phyloP scores from a whole-genome alignment of 1,139 yeast species.

The Saccharomyces hybrid region DNA sequence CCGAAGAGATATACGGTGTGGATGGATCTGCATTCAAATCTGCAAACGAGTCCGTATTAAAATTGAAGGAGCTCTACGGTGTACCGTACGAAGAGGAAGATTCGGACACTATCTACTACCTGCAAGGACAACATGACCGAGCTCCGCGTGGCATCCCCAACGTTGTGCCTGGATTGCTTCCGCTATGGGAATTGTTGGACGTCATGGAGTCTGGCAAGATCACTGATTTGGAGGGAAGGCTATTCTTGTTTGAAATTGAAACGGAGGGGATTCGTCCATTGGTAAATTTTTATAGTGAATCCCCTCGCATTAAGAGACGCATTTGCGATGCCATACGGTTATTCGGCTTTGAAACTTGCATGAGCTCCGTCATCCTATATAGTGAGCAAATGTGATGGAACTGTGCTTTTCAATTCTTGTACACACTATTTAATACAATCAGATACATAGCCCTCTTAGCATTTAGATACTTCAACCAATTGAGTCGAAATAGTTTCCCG shows the following conservation, averaged over 20 bases:
- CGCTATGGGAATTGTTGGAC: slow-evolving; percentile 40
- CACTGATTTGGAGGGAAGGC: slow-evolving; percentile 15
- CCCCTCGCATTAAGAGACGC: slow-evolving; percentile 25
- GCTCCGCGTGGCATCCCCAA: slow-evolving; percentile 33
- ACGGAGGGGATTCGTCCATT: slow-evolving; percentile 20
- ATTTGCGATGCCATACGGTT: slow-evolving; percentile 39
- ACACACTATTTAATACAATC: neutral
- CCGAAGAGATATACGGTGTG: slow-evolving; percentile 36
- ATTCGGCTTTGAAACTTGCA: slow-evolving; percentile 36
- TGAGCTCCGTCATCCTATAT: slow-evolving; percentile 17
- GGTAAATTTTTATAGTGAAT: slow-evolving; percentile 16
- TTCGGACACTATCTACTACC: slow-evolving; percentile 4
- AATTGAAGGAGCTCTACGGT: slow-evolving; percentile 29
- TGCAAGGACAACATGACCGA: slow-evolving; percentile 6
- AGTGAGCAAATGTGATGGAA: slow-evolving; percentile 18
- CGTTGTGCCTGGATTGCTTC: slow-evolving; percentile 47
- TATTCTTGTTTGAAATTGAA: slow-evolving; percentile 22
- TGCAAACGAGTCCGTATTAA: slow-evolving; percentile 5
- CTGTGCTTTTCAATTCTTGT: neutral
- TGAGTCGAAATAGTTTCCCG: neutral
- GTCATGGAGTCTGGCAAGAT: slow-evolving; percentile 23
- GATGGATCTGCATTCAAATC: slow-evolving; percentile 18
- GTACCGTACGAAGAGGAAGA: slow-evolving; percentile 26
- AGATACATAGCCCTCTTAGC: neutral
- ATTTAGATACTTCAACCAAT: neutral